Evolutionary conservation across 2,329 filamentous ascomycete species (phyloP).

Genomic region (Epichloe sylvatica): DNA sequence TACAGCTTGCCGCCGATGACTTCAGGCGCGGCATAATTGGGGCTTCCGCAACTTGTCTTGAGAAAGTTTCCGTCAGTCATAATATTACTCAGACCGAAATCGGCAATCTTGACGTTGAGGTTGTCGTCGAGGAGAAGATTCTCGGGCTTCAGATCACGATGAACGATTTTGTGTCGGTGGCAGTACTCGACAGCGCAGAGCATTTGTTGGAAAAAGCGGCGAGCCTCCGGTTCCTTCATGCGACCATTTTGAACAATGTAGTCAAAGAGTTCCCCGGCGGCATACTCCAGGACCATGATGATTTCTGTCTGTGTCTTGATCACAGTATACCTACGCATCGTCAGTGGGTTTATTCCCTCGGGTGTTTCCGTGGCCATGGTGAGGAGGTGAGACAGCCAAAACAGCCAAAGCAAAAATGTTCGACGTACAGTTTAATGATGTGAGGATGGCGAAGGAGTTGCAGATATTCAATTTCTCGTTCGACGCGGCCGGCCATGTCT

Average conservation of each 20-base stretch:
- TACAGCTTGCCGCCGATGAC: conserved; percentile 97
- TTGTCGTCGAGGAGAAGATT: conserved; percentile 90
- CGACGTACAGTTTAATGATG: conserved; percentile 86
- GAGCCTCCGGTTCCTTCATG: conserved; percentile 82
- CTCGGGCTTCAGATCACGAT: conserved; percentile 93
- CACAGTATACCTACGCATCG: conserved; percentile 61
- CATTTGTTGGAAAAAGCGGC: conserved; percentile 98
- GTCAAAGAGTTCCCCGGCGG: conserved; percentile 91
- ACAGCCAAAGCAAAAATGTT: neutral
- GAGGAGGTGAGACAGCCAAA: neutral
- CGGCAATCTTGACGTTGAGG: conserved; percentile 97
- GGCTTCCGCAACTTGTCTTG: conserved; percentile 95
- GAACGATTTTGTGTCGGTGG: conserved; percentile 96
- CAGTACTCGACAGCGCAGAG: conserved; percentile 98
- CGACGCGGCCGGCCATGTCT: conserved; percentile 95
- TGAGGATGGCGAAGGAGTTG: conserved; percentile 91
- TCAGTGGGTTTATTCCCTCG: neutral
- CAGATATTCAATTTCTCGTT: conserved; percentile 95
- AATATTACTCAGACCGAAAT: conserved; percentile 97
- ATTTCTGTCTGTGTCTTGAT: conserved; percentile 92
- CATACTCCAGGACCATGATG: conserved; percentile 98
- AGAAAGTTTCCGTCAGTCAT: conserved; percentile 99
- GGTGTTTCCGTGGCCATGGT: neutral
- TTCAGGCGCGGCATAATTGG: conserved; percentile 95
- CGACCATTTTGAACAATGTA: conserved; percentile 92